Conservation (phyloP, 179 eudicot genomes). For the Silene vulgaris region DNA sequence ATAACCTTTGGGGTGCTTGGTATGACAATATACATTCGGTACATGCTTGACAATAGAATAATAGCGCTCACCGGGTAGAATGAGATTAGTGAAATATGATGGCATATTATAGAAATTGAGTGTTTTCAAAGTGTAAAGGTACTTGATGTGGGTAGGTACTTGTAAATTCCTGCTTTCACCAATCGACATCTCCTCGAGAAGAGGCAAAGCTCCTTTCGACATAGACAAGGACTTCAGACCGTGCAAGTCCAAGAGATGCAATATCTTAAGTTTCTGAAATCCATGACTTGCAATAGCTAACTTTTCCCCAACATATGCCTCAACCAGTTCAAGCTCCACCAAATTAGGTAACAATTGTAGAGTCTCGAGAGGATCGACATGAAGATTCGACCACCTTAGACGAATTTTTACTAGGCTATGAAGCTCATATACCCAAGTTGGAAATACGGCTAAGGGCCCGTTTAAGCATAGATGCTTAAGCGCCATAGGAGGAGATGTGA, state of each 20-base stretch:
- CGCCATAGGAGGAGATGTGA: constrained; percentile 8
- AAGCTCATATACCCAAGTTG: constrained; percentile 15
- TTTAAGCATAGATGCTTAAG: constrained; percentile 20
- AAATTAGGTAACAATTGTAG: constrained; percentile 15
- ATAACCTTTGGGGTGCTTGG: constrained; percentile 9
- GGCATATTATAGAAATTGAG: constrained; percentile 19
- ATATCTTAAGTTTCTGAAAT: constrained; percentile 18
- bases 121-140: not conserved
- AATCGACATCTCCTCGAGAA: constrained; percentile 14
- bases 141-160: constrained; percentile 14
- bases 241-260: constrained; percentile 19
- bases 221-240: not conserved
- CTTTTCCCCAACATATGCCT: constrained; percentile 12
- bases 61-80: not conserved
- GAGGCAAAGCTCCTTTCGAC: constrained; percentile 14
- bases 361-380: not conserved
- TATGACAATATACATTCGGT: not conserved
- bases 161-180: constrained; percentile 4
- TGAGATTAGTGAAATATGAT: not conserved
- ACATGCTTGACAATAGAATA: constrained; percentile 7
- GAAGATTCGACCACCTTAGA: constrained; percentile 21
- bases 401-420: constrained; percentile 17
- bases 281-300: not conserved
- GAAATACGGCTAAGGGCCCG: constrained; percentile 14
- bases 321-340: constrained; percentile 19